Evolutionary conservation across 768 basidiomycete genomes (phyloP).

Genomic region (Phaffia australis): DNA sequence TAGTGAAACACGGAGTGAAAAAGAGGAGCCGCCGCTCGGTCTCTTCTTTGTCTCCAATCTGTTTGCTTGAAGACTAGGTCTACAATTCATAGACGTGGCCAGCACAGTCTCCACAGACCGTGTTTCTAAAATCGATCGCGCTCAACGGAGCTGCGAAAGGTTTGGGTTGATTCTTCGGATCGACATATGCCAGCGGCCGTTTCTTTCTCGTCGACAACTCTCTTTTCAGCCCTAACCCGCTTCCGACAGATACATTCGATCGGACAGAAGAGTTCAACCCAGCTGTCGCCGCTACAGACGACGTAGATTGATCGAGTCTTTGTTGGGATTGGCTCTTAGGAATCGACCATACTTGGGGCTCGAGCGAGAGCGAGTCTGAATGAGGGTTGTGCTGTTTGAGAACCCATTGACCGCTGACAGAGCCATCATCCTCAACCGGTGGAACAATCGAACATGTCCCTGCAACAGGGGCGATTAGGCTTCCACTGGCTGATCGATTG

Average conservation of each 20-base stretch:
- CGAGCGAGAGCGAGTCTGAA: background rate
- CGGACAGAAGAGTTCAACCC: background rate
- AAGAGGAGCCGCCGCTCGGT: too few species aligned
- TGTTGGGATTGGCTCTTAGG: background rate
- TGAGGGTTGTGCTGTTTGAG: constrained; percentile 3
- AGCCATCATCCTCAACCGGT: constrained; percentile 9
- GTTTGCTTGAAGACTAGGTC: too few species aligned
- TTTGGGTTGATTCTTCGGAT: constrained; percentile 9
- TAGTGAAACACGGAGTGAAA: too few species aligned
- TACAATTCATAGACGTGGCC: too few species aligned
- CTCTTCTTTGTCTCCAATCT: too few species aligned
- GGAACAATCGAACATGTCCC: constrained; percentile 17
- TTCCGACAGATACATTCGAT: background rate
- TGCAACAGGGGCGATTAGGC: constrained; percentile 3
- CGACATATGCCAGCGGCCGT: background rate
- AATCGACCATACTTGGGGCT: background rate
- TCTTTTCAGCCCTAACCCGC: background rate
- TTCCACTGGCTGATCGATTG: background rate
- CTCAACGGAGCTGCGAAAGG: constrained; percentile 6
- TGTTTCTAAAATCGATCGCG: constrained; percentile 3
- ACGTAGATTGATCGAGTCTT: background rate
- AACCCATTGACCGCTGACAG: constrained; percentile 14
- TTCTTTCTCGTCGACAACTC: background rate
- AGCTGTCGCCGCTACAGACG: background rate
- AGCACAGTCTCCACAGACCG: constrained; percentile 11